A percentile compares a stretch with the other conserved stretches of the same genome.
phyloP scores from a whole-genome alignment of 1,139 yeast genomes.

The Geotrichum australiense region DNA sequence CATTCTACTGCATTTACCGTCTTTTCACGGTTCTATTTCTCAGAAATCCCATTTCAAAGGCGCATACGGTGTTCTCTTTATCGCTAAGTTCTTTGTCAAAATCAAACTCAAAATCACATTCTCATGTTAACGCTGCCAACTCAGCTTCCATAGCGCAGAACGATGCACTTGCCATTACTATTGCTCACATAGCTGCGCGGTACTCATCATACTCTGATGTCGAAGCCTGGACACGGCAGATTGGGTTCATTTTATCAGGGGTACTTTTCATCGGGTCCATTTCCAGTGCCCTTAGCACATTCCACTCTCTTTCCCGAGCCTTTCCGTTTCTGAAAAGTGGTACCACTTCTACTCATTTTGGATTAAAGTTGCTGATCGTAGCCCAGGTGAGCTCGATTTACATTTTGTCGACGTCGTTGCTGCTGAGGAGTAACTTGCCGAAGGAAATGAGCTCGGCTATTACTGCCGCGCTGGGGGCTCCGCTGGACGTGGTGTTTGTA shows the following conservation, averaged over 20 bases:
- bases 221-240: constrained; percentile 53
- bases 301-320: constrained; percentile 28
- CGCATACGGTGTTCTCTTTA: constrained; percentile 9
- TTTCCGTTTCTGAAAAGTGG: constrained; percentile 24
- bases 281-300: constrained; percentile 31
- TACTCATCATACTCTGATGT: constrained; percentile 33
- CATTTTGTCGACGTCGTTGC: constrained; percentile 69
- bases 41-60: constrained; percentile 26
- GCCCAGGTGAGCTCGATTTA: constrained; percentile 73
- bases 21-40: constrained; percentile 40
- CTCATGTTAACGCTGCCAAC: constrained; percentile 16
- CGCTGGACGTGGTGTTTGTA: constrained; percentile 51
- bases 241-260: constrained; percentile 59
- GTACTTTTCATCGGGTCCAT: constrained; percentile 61
- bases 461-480: constrained; percentile 43
- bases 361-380: constrained; percentile 41
- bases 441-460: constrained; percentile 48
- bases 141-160: constrained; percentile 16
- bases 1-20: constrained; percentile 60
- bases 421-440: constrained; percentile 71
- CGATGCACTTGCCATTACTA: constrained; percentile 46
- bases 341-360: constrained; percentile 10
- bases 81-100: constrained; percentile 6
- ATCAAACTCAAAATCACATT: background rate
- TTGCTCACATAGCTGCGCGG: constrained; percentile 40